These are phyloP conservation scores for Aspergillus thermomutatus DNA, from an alignment of 2,329 filamentous ascomycete species.

Conservation along the genomic window DNA sequence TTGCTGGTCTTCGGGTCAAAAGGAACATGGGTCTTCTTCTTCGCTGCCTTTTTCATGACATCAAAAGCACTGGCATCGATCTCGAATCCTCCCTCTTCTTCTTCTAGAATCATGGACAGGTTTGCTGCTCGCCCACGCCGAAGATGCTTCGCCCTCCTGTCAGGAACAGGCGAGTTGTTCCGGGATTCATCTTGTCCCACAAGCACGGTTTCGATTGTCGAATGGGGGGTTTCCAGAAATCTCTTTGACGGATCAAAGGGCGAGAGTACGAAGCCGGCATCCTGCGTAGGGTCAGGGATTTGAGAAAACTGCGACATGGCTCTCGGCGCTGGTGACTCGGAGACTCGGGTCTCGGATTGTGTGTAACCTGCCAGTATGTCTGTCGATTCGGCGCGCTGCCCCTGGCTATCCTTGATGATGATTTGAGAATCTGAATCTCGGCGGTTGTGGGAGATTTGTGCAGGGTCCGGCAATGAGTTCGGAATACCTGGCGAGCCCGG, in stretches of 20 bases:
- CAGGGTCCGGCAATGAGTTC: constrained; percentile 48
- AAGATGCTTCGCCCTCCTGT: constrained; percentile 56
- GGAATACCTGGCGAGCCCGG: constrained; percentile 51
- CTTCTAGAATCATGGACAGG: constrained; percentile 46
- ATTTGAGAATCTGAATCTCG: constrained; percentile 62
- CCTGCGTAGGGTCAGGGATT: constrained; percentile 74
- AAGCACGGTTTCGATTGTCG: constrained; percentile 69
- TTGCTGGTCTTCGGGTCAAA: constrained; percentile 86
- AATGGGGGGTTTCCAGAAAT: constrained; percentile 62
- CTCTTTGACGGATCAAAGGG: constrained; percentile 65
- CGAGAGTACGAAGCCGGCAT: constrained; percentile 69
- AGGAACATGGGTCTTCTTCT: constrained; percentile 51
- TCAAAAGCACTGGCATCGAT: constrained; percentile 59
- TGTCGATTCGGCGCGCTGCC: constrained; percentile 37
- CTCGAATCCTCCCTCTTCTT: constrained; percentile 34
- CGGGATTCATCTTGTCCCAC: constrained; percentile 38
- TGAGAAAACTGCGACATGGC: constrained; percentile 64
- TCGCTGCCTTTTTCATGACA: constrained; percentile 65
- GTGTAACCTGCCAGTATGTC: constrained; percentile 44
- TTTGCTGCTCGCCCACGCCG: constrained; percentile 45
- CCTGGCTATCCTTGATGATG: constrained; percentile 57
- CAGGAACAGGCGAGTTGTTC: constrained; percentile 63
- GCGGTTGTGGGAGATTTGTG: constrained; percentile 56
- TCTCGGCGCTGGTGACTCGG: constrained; percentile 34
- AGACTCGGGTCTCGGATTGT: constrained; percentile 31